Conservation (phyloP, 331 rosid species). For the Ulmus americana region DNA sequence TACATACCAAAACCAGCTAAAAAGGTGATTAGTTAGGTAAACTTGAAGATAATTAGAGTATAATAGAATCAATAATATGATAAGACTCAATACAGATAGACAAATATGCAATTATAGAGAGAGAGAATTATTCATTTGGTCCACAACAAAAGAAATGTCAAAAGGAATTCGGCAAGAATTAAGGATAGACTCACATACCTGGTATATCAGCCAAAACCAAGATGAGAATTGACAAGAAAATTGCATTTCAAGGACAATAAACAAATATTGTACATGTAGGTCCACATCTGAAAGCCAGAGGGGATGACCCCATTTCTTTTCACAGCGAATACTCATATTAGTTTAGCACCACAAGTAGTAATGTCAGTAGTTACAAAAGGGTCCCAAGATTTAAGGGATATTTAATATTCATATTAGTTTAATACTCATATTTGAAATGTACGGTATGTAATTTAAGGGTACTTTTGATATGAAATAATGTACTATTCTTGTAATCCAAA, state of each 20-base stretch:
- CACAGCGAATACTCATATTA: background rate
- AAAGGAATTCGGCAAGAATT: slow-evolving; percentile 12
- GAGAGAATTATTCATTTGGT: slow-evolving; percentile 1
- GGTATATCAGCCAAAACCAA: slow-evolving; percentile 18
- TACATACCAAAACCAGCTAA: slow-evolving; percentile 1
- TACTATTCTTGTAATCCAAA: slow-evolving; percentile 11
- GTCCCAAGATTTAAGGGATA: background rate
- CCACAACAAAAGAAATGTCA: background rate
- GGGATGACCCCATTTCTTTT: slow-evolving; percentile 18
- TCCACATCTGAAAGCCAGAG: slow-evolving; percentile 13
- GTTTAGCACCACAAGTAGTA: slow-evolving; percentile 18
- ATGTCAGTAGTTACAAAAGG: slow-evolving; percentile 25
- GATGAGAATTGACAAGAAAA: slow-evolving; percentile 15
- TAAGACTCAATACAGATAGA: slow-evolving; percentile 5
- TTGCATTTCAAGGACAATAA: slow-evolving; percentile 16
- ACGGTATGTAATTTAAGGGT: slow-evolving; percentile 11
- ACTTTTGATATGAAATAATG: slow-evolving; percentile 12
- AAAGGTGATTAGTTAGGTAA: slow-evolving; percentile 13
- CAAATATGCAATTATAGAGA: slow-evolving; percentile 12
- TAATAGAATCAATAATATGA: slow-evolving; percentile 5
- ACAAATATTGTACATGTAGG: slow-evolving; percentile 19
- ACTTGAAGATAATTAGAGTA: background rate
- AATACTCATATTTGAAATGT: slow-evolving; percentile 5
- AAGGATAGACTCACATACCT: slow-evolving; percentile 24
- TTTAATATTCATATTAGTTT: no score